Conservation (phyloP, 2,329 filamentous ascomycete genomes). For the Raffaelea arxii region DNA sequence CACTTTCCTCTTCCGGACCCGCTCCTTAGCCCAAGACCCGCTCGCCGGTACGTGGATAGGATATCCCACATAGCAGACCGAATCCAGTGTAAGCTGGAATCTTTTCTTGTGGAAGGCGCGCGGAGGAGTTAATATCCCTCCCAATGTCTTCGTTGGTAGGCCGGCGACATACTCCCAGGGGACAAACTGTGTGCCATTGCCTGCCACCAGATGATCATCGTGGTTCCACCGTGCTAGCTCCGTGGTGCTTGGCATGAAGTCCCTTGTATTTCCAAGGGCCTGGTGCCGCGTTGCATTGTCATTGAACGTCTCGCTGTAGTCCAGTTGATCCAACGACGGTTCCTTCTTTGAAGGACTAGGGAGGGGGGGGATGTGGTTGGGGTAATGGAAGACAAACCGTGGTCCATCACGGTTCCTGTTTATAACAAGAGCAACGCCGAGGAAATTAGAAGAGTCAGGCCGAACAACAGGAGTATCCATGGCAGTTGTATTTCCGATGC, state of each 20-base stretch:
- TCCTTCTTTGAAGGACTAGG: constrained; percentile 17
- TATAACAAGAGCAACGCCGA: constrained; percentile 66
- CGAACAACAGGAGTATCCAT: constrained; percentile 38
- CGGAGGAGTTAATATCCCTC: constrained; percentile 68
- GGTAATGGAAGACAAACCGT: constrained; percentile 79
- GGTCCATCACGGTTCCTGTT: constrained; percentile 69
- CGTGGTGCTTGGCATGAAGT: constrained; percentile 23
- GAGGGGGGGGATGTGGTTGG: constrained; percentile 43
- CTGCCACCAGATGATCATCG: constrained; percentile 46
- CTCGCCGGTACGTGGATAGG: constrained; percentile 74
- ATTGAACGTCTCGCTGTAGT: constrained; percentile 42
- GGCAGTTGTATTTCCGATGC: not conserved
- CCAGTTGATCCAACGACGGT: constrained; percentile 25
- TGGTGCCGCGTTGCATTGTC: constrained; percentile 33
- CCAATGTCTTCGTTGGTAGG: constrained; percentile 66
- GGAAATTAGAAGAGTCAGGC: constrained; percentile 44
- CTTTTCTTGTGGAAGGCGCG: constrained; percentile 68
- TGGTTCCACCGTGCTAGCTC: constrained; percentile 36
- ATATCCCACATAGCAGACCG: constrained; percentile 70
- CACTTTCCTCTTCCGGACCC: constrained; percentile 26
- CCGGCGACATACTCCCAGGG: constrained; percentile 67
- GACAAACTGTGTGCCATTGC: constrained; percentile 46
- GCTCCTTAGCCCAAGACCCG: constrained; percentile 64
- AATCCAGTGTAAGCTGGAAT: constrained; percentile 75
- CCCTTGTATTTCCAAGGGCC: constrained; percentile 18